Conservation (phyloP, 2,329 filamentous ascomycete genomes). For the Microsporum audouinii region DNA sequence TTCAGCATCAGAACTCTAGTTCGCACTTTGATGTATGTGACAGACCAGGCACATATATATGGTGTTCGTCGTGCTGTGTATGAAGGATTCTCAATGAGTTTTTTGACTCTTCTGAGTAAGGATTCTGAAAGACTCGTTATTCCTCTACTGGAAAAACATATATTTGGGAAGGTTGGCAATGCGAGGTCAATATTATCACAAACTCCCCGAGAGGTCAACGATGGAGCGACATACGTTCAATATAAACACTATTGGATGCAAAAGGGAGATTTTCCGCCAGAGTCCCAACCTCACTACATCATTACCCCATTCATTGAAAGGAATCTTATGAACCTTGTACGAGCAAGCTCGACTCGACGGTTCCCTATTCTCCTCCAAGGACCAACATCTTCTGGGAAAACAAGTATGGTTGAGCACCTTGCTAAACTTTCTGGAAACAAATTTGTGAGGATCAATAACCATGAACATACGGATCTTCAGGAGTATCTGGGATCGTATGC, state of each 20-base stretch:
- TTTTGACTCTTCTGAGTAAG: constrained; percentile 74
- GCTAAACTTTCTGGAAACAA: constrained; percentile 95
- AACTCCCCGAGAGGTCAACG: constrained; percentile 62
- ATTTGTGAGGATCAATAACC: constrained; percentile 98
- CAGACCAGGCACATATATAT: constrained; percentile 71
- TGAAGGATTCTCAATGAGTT: constrained; percentile 97
- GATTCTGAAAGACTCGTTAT: constrained; percentile 68
- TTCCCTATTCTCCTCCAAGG: constrained; percentile 95
- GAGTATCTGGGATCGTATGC: constrained; percentile 95
- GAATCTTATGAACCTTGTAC: constrained; percentile 86
- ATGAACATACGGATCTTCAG: constrained; percentile 95
- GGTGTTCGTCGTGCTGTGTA: constrained; percentile 75
- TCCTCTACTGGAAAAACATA: constrained; percentile 67
- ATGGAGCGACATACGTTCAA: constrained; percentile 66
- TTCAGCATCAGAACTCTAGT: constrained; percentile 94
- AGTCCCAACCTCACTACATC: constrained; percentile 81
- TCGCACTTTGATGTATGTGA: constrained; percentile 76
- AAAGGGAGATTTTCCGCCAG: constrained; percentile 54
- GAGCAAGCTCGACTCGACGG: constrained; percentile 79
- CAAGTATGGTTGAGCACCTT: constrained; percentile 97
- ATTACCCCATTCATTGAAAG: constrained; percentile 90
- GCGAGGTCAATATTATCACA: constrained; percentile 63
- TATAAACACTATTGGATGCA: constrained; percentile 89
- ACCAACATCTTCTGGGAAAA: constrained; percentile 94
- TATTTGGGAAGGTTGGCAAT: constrained; percentile 61